Percentiles rank a stretch among this genome's conserved stretches.
phyloP scores from a whole-genome alignment of 441 rosid genomes.

The Euphorbia celastroides region DNA sequence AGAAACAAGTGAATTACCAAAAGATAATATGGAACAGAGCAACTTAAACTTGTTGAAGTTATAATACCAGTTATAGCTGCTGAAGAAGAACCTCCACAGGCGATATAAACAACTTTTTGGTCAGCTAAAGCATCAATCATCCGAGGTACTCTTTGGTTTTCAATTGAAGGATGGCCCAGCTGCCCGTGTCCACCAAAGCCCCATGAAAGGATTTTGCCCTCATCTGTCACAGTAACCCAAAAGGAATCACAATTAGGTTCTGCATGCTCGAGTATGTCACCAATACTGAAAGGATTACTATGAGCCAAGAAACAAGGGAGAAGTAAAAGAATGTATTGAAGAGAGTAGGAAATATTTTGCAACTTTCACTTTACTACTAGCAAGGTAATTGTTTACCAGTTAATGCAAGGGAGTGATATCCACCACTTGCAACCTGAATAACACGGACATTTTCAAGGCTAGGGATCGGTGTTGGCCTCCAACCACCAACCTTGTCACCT shows the following conservation, averaged over 20 bases:
- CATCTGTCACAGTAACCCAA: slow-evolving; percentile 38
- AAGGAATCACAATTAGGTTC: slow-evolving; percentile 17
- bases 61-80: slow-evolving; percentile 72
- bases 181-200: slow-evolving; percentile 96
- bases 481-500: slow-evolving; percentile 71
- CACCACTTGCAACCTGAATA: slow-evolving; percentile 76
- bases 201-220: slow-evolving; percentile 86
- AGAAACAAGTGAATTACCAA: not conserved
- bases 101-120: slow-evolving; percentile 46
- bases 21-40: not conserved
- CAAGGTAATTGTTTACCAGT: slow-evolving; percentile 42
- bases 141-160: slow-evolving; percentile 49
- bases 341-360: not conserved
- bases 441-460: slow-evolving; percentile 46
- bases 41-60: not conserved
- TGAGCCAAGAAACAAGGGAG: not conserved
- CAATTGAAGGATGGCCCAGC: slow-evolving; percentile 57
- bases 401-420: slow-evolving; percentile 90
- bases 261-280: no score
- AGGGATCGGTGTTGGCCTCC: slow-evolving; percentile 76
- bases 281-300: no score
- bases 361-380: not conserved
- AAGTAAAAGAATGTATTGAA: not conserved
- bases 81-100: slow-evolving; percentile 84
- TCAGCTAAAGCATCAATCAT: slow-evolving; percentile 60